These are phyloP conservation scores for Talaromyces sp. DNA, from an alignment of 2,329 filamentous ascomycete species.

Conservation along the genomic window DNA sequence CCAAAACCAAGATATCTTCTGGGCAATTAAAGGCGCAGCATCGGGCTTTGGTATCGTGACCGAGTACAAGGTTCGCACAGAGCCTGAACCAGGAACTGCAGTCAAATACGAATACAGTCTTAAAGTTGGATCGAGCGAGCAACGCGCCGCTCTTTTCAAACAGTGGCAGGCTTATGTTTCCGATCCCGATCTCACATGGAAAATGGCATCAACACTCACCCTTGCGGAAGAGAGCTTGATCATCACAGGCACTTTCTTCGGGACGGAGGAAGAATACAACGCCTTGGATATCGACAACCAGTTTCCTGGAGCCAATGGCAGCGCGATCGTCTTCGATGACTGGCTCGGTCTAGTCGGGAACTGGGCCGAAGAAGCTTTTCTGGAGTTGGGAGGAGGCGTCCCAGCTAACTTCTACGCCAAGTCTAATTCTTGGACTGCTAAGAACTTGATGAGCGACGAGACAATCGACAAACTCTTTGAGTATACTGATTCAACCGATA, in stretches of 20 bases:
- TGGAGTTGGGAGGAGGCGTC: conserved; percentile 40
- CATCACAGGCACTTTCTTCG: conserved; percentile 66
- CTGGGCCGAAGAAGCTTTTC: conserved; percentile 28
- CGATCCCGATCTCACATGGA: conserved; percentile 59
- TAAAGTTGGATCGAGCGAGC: conserved; percentile 50
- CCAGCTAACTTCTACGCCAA: conserved; percentile 60
- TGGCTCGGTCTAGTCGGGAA: conserved; percentile 32
- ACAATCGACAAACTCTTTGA: conserved; percentile 3
- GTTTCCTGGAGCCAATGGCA: conserved; percentile 26
- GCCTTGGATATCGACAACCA: conserved; percentile 35
- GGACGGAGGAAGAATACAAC: conserved; percentile 59
- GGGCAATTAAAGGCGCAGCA: conserved; percentile 40
- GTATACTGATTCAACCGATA: not conserved
- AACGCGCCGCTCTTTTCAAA: conserved; percentile 56
- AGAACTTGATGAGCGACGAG: conserved; percentile 50
- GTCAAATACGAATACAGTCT: conserved; percentile 63
- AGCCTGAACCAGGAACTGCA: conserved; percentile 43
- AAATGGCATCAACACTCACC: conserved; percentile 61
- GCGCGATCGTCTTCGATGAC: conserved; percentile 30
- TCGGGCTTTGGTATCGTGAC: conserved; percentile 44
- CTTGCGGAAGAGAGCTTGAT: conserved; percentile 58
- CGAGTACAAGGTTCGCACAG: conserved; percentile 41
- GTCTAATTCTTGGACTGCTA: conserved; percentile 55
- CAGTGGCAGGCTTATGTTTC: conserved; percentile 62
- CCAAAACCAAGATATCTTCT: conserved; percentile 37